Base-by-base conservation (phyloP, 2,329 filamentous ascomycete genomes). In the Westerdykella aurantiaca region DNA sequence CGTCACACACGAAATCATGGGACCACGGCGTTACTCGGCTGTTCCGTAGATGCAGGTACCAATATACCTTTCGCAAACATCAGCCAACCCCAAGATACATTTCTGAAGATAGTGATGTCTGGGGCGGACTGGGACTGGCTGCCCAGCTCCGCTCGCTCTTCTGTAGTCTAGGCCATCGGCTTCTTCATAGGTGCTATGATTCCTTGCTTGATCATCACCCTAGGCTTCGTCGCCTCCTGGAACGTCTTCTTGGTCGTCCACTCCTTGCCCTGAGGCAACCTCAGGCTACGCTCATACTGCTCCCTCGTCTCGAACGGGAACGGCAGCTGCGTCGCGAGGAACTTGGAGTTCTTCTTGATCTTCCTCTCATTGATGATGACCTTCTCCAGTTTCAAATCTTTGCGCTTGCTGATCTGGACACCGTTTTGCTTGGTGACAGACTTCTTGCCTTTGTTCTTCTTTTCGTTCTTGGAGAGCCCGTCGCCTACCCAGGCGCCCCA, bases 161-260 rank as follows among this genome's bases (percentile, higher is more conserved):
- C 38, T 29, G 23, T 14, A 17, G 14, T 31, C 43, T 67, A 79
- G 31, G 77, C 64, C 54, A 78, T 61, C 14, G 91, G 91, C 72
- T 86, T 90, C 45, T 84, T 81, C 79, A 98, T 87, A 34, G 93
- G 86, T 58, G 81, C 79, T 69, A 98, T 93, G 68, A 98, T 89
- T 38, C 93, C 93, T 71, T 90, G 87, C 75, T 95, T 96, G 66
- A 95, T 74, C 67, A 97, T 75, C 53, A 97, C 79, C 57, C 88
- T 81, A 46, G 93, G 93, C 78, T 91, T 95, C 47, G 86, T 95
- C 48, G 80, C 80, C 56, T 85, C 81, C 74, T 97, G 90, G 77
- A 93, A 93, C 12, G 86, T 88, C 72, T 88, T 82, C 78, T 95
- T 96, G n/a, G 91, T 97, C 55, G 83, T 82, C 90, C 91, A 98